phyloP scores from a whole-genome alignment of 2,329 filamentous ascomycete species.

The Ophiognomonia clavigignenti-juglandacearum region DNA sequence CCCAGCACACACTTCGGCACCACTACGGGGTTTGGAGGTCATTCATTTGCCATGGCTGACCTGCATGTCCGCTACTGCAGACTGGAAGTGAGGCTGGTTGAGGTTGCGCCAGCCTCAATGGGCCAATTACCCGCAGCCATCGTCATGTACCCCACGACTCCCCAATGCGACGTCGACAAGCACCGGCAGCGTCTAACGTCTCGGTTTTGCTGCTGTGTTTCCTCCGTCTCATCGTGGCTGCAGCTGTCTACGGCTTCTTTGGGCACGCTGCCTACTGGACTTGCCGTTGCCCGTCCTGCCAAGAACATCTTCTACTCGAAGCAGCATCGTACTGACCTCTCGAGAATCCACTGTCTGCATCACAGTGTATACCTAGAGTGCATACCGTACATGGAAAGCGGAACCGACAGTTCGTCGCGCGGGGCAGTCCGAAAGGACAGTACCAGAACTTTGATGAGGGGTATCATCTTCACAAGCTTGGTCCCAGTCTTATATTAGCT shows the following conservation, averaged over 20 bases:
- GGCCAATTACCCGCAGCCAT: slow-evolving; percentile 11
- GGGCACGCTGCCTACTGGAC: too few relatives aligned
- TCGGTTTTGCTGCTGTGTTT: too few relatives aligned
- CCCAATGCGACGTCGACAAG: slow-evolving; percentile 6
- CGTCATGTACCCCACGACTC: slow-evolving; percentile 12
- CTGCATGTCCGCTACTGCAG: slow-evolving; percentile 18
- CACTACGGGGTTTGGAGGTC: too few relatives aligned
- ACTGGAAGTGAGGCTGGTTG: slow-evolving; percentile 20
- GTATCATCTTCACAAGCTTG: neutral
- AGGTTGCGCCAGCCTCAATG: slow-evolving; percentile 9
- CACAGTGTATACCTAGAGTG: neutral
- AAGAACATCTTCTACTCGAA: too few relatives aligned
- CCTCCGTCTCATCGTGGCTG: neutral
- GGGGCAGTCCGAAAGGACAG: neutral
- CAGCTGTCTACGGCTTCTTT: neutral
- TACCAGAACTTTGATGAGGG: too few relatives aligned
- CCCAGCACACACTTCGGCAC: too few relatives aligned
- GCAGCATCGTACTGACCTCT: too few relatives aligned
- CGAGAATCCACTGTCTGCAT: too few relatives aligned
- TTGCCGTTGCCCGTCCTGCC: too few relatives aligned
- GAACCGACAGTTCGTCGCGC: too few relatives aligned
- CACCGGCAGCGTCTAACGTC: neutral
- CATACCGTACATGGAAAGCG: too few relatives aligned
- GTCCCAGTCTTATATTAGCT: neutral
- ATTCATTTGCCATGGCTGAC: slow-evolving; percentile 11